phyloP scores from a whole-genome alignment of 345 rosid species.

The Gynandropsis gynandra region DNA sequence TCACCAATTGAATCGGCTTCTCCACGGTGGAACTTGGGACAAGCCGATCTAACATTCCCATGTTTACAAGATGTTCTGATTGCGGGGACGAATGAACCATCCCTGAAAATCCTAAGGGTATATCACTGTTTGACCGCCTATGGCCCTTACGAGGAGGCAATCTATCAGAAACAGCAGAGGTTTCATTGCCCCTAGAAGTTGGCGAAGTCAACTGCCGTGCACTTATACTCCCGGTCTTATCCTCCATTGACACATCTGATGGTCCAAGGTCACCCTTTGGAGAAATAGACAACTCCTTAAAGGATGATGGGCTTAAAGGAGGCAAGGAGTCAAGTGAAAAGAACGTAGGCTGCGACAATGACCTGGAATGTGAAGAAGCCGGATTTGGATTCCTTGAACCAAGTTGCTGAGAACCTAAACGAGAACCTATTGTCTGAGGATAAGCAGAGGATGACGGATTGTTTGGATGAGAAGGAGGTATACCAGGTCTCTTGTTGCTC shows the following conservation, averaged over 20 bases:
- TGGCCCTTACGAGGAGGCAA: constrained; percentile 44
- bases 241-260: constrained; percentile 38
- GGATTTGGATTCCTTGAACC: constrained; percentile 39
- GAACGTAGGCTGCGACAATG: constrained; percentile 59
- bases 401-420: constrained; percentile 37
- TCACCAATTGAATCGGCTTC: constrained; percentile 31
- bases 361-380: constrained; percentile 56
- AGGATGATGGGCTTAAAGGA: constrained; percentile 56
- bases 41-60: constrained; percentile 12
- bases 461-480: constrained; percentile 76
- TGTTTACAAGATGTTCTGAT: constrained; percentile 16
- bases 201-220: constrained; percentile 28
- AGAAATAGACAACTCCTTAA: constrained; percentile 33
- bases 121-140: constrained; percentile 55
- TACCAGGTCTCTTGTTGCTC: constrained; percentile 21
- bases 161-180: constrained; percentile 31
- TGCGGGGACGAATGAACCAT: constrained; percentile 36
- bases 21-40: constrained; percentile 10
- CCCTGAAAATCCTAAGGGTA: constrained; percentile 39
- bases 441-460: constrained; percentile 69
- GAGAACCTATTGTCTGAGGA: constrained; percentile 52
- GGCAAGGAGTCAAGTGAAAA: constrained; percentile 62
- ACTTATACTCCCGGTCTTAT: constrained; percentile 27
- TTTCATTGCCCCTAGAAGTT: constrained; percentile 21
- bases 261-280: constrained; percentile 26